phyloP scores from a whole-genome alignment of 176 grass and related monocot species.

The Lolium multiflorum region DNA sequence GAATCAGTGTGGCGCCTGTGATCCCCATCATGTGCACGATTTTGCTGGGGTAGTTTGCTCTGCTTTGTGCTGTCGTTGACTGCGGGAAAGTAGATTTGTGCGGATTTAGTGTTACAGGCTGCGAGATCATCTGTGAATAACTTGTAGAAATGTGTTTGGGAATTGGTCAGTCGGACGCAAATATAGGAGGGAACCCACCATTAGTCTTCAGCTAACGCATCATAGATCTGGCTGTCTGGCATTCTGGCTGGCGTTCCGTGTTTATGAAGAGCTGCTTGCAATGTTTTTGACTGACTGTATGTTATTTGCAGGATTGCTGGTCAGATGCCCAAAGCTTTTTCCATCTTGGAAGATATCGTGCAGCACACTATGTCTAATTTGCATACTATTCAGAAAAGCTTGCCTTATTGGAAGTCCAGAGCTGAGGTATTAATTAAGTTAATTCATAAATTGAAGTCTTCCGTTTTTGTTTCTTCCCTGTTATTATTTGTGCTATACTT shows the following conservation, averaged over 20 bases:
- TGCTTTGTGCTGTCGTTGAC: background rate
- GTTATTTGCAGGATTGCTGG: conserved; percentile 56
- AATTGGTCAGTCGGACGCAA: background rate
- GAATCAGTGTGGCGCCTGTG: background rate
- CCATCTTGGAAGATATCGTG: conserved; percentile 80
- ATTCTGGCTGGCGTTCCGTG: background rate
- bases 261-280: conserved; percentile 5
- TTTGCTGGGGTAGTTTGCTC: conserved; percentile 12
- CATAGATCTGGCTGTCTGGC: conserved; percentile 4
- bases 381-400: conserved; percentile 86
- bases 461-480: background rate
- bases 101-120: background rate
- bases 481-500: conserved; percentile 20
- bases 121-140: background rate
- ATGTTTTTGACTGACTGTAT: background rate
- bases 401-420: conserved; percentile 80
- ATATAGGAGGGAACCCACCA: background rate
- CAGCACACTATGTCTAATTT: conserved; percentile 63
- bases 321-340: conserved; percentile 61
- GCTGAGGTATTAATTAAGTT: conserved; percentile 63
- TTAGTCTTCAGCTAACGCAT: conserved; percentile 19
- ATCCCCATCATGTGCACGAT: background rate
- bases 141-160: background rate
- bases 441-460: conserved; percentile 8
- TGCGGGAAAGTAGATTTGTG: background rate